These are phyloP conservation scores for Orbilia brochopaga DNA, from an alignment of 2,329 filamentous ascomycete genomes.

Conservation along the genomic window DNA sequence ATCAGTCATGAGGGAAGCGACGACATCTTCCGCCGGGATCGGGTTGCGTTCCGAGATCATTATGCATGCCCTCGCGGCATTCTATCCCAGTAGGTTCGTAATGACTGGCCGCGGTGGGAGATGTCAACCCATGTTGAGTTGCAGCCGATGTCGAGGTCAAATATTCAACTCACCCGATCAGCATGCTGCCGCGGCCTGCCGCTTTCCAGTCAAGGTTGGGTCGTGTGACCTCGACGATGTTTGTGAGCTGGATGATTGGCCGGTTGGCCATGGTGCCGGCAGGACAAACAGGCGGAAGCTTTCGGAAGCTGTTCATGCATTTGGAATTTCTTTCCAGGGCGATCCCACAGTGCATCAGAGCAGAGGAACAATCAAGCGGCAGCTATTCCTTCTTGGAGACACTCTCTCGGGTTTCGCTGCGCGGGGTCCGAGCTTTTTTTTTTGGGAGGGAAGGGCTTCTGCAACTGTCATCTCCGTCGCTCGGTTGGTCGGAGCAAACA, in stretches of 20 bases:
- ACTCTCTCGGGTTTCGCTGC: constrained; percentile 29
- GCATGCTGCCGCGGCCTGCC: too few relatives aligned
- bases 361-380: constrained; percentile 3
- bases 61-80: too few relatives aligned
- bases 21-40: too few relatives aligned
- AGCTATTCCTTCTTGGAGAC: neutral
- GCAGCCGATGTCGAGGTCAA: too few relatives aligned
- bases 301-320: constrained; percentile 48
- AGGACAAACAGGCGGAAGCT: constrained; percentile 37
- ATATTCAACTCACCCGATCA: too few relatives aligned
- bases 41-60: too few relatives aligned
- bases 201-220: neutral
- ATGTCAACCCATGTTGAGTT: too few relatives aligned
- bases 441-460: neutral
- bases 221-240: constrained; percentile 46
- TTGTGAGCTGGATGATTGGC: constrained; percentile 5
- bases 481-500: constrained; percentile 32
- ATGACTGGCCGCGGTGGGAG: too few relatives aligned
- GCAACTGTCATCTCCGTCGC: constrained; percentile 3
- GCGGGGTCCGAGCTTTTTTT: constrained; percentile 45
- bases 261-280: constrained; percentile 44
- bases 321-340: constrained; percentile 50
- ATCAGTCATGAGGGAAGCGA: too few relatives aligned
- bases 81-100: too few relatives aligned
- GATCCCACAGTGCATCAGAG: constrained; percentile 13